Evolutionary conservation across 2,329 filamentous ascomycete species (phyloP).

Genomic region (Ascomycota sp.): DNA sequence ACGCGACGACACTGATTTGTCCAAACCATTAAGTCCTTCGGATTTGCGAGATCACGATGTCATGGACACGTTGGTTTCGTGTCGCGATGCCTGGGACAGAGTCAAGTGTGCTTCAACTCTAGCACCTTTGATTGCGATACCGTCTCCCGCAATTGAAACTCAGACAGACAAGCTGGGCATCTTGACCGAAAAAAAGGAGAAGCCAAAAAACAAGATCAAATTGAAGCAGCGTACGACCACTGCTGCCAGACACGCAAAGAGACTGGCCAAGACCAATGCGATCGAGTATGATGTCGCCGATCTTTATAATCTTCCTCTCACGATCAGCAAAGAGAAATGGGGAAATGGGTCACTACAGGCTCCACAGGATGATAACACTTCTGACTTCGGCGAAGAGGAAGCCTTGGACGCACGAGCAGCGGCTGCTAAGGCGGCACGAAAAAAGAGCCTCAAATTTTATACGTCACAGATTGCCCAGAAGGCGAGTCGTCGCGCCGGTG

Average conservation of each 20-base stretch:
- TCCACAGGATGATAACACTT: slow-evolving; percentile 39
- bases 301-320: slow-evolving; percentile 40
- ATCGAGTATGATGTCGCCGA: slow-evolving; percentile 53
- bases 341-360: slow-evolving; percentile 9
- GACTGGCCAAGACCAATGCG: slow-evolving; percentile 29
- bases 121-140: slow-evolving; percentile 16
- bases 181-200: slow-evolving; percentile 9
- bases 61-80: slow-evolving; percentile 68
- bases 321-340: slow-evolving; percentile 17
- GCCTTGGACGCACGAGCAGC: slow-evolving; percentile 56
- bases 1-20: slow-evolving; percentile 30
- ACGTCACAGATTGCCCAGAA: slow-evolving; percentile 95
- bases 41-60: slow-evolving; percentile 77
- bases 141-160: slow-evolving; percentile 6
- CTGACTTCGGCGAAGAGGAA: slow-evolving; percentile 87
- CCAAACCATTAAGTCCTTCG: slow-evolving; percentile 47
- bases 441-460: slow-evolving; percentile 91
- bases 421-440: slow-evolving; percentile 71
- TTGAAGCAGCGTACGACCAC: slow-evolving; percentile 16
- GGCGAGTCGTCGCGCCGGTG: slow-evolving; percentile 60
- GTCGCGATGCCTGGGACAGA: slow-evolving; percentile 59
- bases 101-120: slow-evolving; percentile 43
- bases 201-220: slow-evolving; percentile 10
- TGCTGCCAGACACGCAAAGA: slow-evolving; percentile 19
- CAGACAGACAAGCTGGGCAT: slow-evolving; percentile 3